phyloP scores from a whole-genome alignment of 116 monocot genomes.

The Posidonia oceanica region DNA sequence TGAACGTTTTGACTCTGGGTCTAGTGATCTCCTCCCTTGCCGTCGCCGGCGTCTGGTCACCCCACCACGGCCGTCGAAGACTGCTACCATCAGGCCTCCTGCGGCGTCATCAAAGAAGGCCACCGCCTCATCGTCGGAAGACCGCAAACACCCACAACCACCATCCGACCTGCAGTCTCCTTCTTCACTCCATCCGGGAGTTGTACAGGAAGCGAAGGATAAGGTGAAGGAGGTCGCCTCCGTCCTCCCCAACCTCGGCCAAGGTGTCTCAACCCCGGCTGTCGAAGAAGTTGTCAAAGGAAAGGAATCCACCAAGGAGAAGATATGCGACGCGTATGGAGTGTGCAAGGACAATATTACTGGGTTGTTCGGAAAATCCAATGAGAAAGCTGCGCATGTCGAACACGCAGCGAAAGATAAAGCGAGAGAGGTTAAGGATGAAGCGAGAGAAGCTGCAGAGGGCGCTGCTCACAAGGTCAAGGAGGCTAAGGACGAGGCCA shows the following conservation, averaged over 20 bases:
- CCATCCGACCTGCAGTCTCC: not conserved
- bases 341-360: slow-evolving; percentile 32
- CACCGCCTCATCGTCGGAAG: slow-evolving; percentile 65
- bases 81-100: slow-evolving; percentile 2
- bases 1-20: slow-evolving; percentile 44
- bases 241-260: slow-evolving; percentile 30
- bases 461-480: slow-evolving; percentile 14
- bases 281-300: not conserved
- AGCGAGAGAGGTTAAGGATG: slow-evolving; percentile 7
- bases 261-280: slow-evolving; percentile 22
- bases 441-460: not conserved
- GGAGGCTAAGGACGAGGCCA: slow-evolving; percentile 7
- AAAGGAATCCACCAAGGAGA: slow-evolving; percentile 11
- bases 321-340: slow-evolving; percentile 30
- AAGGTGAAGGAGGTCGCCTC: slow-evolving; percentile 22
- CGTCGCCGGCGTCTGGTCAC: slow-evolving; percentile 44
- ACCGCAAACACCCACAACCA: slow-evolving; percentile 50
- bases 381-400: slow-evolving; percentile 15
- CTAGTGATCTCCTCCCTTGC: slow-evolving; percentile 49
- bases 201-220: slow-evolving; percentile 24
- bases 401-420: slow-evolving; percentile 6
- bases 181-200: not conserved
- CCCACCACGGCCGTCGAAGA: slow-evolving; percentile 8
- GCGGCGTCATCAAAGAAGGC: slow-evolving; percentile 35
- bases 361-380: slow-evolving; percentile 12